phyloP scores from a whole-genome alignment of 2,329 filamentous ascomycete species.

The Dendryphion nanum region DNA sequence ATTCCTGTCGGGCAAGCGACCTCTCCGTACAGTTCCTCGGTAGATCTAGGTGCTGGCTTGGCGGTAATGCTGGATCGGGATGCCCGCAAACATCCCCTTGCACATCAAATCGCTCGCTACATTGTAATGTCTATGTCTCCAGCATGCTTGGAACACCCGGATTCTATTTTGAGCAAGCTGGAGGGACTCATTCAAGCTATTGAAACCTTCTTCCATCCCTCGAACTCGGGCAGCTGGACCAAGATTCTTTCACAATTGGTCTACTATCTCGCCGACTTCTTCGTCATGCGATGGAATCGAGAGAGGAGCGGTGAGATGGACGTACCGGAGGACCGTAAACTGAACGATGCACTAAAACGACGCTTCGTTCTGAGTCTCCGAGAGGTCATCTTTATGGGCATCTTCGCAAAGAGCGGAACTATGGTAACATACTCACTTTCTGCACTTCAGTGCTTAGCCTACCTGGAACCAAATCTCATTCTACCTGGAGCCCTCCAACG shows the following conservation, averaged over 20 bases:
- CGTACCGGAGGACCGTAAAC: slow-evolving; percentile 72
- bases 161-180: slow-evolving; percentile 78
- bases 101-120: slow-evolving; percentile 90
- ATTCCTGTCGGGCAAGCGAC: slow-evolving; percentile 96
- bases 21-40: slow-evolving; percentile 77
- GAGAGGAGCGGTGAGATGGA: slow-evolving; percentile 92
- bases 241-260: slow-evolving; percentile 85
- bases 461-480: slow-evolving; percentile 86
- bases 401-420: slow-evolving; percentile 92
- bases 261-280: slow-evolving; percentile 90
- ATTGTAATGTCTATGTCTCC: slow-evolving; percentile 92
- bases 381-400: slow-evolving; percentile 96
- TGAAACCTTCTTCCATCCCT: slow-evolving; percentile 98
- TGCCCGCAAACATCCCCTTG: slow-evolving; percentile 85
- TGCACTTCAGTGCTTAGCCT: slow-evolving; percentile 84
- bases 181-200: slow-evolving; percentile 92
- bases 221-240: slow-evolving; percentile 91
- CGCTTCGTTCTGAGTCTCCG: slow-evolving; percentile 86
- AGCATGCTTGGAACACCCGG: slow-evolving; percentile 69
- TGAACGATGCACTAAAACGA: slow-evolving; percentile 77
- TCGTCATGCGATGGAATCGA: slow-evolving; percentile 96
- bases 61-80: slow-evolving; percentile 89
- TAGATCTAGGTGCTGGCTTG: slow-evolving; percentile 80
- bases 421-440: slow-evolving; percentile 90
- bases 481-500: slow-evolving; percentile 89